Percentiles rank a stretch among this genome's conserved stretches.
Evolutionary conservation across 495 filamentous ascomycete species (phyloP).

Genomic region (Penicillium lividum): DNA sequence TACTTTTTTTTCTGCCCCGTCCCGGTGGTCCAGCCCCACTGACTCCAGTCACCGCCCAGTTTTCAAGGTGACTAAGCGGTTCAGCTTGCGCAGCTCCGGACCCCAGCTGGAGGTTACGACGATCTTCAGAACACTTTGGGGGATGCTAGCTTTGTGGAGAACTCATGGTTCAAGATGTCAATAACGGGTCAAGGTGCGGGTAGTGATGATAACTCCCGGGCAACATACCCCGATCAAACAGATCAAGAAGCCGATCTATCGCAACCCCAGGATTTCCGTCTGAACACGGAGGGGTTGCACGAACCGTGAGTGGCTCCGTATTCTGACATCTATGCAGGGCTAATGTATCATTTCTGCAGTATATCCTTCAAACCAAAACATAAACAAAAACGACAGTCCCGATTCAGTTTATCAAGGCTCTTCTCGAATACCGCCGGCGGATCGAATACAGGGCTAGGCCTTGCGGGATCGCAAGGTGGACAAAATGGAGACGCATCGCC

Average conservation of each 20-base stretch:
- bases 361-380: slow-evolving; percentile 84
- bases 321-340: neutral
- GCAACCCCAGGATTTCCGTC: slow-evolving; percentile 21
- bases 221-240: slow-evolving; percentile 14
- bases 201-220: slow-evolving; percentile 16
- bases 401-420: slow-evolving; percentile 59
- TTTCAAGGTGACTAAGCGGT: slow-evolving; percentile 18
- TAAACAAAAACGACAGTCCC: slow-evolving; percentile 65
- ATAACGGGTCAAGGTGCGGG: slow-evolving; percentile 25
- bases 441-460: slow-evolving; percentile 26
- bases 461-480: slow-evolving; percentile 26
- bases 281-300: slow-evolving; percentile 45
- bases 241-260: slow-evolving; percentile 13
- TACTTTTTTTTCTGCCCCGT: slow-evolving; percentile 47
- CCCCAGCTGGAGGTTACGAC: slow-evolving; percentile 3
- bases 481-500: slow-evolving; percentile 32
- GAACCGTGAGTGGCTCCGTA: slow-evolving; percentile 40
- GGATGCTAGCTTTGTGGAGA: slow-evolving; percentile 21
- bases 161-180: slow-evolving; percentile 32
- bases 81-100: slow-evolving; percentile 20
- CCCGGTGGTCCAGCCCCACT: slow-evolving; percentile 36
- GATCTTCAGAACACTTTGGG: slow-evolving; percentile 1
- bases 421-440: slow-evolving; percentile 42
- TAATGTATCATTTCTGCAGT: slow-evolving; percentile 38
- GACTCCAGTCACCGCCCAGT: slow-evolving; percentile 34